Evolutionary conservation across 371 early-diverging fungal genomes (phyloP).

Genomic region (Syncephalastrum monosporum): DNA sequence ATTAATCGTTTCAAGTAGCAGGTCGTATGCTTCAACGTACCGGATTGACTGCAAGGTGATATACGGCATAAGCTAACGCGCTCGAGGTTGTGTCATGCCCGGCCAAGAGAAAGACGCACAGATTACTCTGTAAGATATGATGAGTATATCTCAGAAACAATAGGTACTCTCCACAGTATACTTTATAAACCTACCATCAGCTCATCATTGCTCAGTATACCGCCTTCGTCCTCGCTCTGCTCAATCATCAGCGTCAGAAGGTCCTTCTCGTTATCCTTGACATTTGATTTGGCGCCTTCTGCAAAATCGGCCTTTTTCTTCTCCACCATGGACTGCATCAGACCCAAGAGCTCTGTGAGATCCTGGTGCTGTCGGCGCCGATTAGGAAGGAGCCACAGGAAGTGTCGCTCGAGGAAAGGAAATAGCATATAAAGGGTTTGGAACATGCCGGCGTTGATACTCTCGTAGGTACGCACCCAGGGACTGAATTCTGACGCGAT

Average conservation of each 20-base stretch:
- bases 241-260: constrained; percentile 48
- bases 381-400: constrained; percentile 23
- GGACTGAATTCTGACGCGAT: no score
- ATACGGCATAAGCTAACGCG: constrained; percentile 18
- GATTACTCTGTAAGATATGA: constrained; percentile 14
- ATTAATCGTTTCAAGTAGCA: not conserved
- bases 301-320: constrained; percentile 21
- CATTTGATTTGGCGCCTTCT: constrained; percentile 9
- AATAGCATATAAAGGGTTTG: constrained; percentile 39
- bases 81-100: constrained; percentile 22
- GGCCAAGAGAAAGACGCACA: constrained; percentile 25
- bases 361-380: constrained; percentile 27
- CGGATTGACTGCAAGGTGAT: constrained; percentile 19
- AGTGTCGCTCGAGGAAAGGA: constrained; percentile 37
- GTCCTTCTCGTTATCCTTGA: constrained; percentile 24
- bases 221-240: constrained; percentile 16
- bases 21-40: no score
- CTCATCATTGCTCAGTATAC: constrained; percentile 14
- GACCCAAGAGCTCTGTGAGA: constrained; percentile 15
- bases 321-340: constrained; percentile 38
- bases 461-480: no score
- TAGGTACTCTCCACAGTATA: constrained; percentile 11
- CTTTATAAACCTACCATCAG: constrained; percentile 15
- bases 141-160: not conserved
- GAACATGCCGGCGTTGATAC: no score